Conservation (phyloP, 176 grass and related monocot species). For the Rhynchospora pubera region DNA sequence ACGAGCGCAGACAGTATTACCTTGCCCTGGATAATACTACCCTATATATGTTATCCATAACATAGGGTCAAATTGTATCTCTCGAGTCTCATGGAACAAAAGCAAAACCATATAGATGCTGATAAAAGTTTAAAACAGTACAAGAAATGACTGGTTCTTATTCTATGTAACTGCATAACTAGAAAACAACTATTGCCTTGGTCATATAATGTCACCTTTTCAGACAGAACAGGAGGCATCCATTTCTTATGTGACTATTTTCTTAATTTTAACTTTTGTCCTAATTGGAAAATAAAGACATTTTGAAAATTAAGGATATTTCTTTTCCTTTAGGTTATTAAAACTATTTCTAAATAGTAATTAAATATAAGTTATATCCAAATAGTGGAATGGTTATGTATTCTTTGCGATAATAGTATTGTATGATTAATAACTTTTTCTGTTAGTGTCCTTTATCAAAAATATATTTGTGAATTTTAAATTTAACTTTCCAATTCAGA, state of each 20-base stretch:
- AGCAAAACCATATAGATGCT: neutral
- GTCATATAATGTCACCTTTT: neutral
- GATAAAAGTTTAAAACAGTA: neutral
- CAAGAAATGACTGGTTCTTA: neutral
- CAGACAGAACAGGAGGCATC: neutral
- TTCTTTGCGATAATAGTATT: too few relatives aligned
- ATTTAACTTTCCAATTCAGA: too few relatives aligned
- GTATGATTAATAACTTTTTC: too few relatives aligned
- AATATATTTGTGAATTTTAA: too few relatives aligned
- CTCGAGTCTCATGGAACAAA: slow-evolving; percentile 3
- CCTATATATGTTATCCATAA: neutral
- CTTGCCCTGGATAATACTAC: neutral
- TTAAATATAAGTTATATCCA: too few relatives aligned
- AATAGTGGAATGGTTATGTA: too few relatives aligned
- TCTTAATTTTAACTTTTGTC: neutral
- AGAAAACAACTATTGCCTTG: neutral
- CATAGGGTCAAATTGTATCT: neutral
- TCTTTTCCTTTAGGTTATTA: too few relatives aligned
- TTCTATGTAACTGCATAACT: neutral
- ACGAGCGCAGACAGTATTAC: too few relatives aligned
- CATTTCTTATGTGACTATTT: neutral
- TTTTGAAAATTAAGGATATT: too few relatives aligned
- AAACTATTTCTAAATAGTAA: too few relatives aligned
- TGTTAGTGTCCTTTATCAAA: too few relatives aligned
- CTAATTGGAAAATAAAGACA: too few relatives aligned